A percentile compares a stretch with the other conserved stretches of the same genome.
These are phyloP conservation scores for Avena sativa DNA, from an alignment of 176 grass and related monocot genomes.

Conservation along the genomic window DNA sequence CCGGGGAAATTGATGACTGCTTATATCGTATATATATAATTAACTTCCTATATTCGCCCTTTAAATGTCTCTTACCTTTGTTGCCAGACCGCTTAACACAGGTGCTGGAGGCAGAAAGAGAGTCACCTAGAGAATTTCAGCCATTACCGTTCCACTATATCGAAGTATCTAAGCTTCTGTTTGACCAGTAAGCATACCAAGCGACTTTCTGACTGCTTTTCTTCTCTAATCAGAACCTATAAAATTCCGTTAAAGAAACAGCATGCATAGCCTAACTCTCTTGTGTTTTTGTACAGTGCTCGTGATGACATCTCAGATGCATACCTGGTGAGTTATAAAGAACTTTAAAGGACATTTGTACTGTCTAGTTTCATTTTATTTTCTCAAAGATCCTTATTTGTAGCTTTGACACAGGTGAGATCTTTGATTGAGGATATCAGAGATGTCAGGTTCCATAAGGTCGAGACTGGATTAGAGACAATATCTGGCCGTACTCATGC, in stretches of 20 bases:
- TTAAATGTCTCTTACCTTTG: background rate
- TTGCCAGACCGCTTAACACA: constrained; percentile 84
- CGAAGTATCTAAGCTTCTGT: constrained; percentile 89
- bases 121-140: constrained; percentile 92
- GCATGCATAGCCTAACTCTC: background rate
- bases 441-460: constrained; percentile 99
- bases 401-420: constrained; percentile 62
- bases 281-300: constrained; percentile 53
- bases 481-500: constrained; percentile 96
- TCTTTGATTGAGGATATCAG: constrained; percentile 96
- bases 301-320: constrained; percentile 88
- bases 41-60: background rate
- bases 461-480: constrained; percentile 85
- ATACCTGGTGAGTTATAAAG: constrained; percentile 72
- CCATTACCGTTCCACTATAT: constrained; percentile 95
- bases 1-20: background rate
- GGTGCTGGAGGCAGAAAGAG: constrained; percentile 86
- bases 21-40: background rate
- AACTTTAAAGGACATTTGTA: background rate
- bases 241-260: background rate
- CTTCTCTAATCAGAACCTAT: background rate
- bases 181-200: constrained; percentile 72
- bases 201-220: background rate
- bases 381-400: constrained; percentile 25
- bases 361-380: constrained; percentile 9